A percentile compares a stretch with the other conserved stretches of the same genome.
phyloP scores from a whole-genome alignment of 106 monocot species.

The Acorus gramineus region DNA sequence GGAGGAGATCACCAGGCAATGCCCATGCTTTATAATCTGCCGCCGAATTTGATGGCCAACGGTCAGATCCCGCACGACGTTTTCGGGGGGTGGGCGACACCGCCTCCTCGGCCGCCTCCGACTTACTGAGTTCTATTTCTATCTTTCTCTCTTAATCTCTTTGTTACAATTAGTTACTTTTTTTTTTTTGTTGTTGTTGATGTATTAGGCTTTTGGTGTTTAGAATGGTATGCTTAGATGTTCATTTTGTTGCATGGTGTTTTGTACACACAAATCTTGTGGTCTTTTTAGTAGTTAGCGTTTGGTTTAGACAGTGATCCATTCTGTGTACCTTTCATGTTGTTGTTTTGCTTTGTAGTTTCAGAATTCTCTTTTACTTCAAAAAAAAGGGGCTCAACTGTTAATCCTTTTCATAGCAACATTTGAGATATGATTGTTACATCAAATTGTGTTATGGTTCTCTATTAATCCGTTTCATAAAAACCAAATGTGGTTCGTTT shows the following conservation, averaged over 20 bases:
- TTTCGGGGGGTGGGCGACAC: conserved; percentile 6
- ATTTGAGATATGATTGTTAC: no score
- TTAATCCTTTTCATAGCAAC: no score
- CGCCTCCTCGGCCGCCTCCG: conserved; percentile 1
- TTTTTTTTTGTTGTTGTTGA: background rate
- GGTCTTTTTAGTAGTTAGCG: no score
- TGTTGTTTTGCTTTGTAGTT: no score
- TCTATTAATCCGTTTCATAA: no score
- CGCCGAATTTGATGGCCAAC: conserved; percentile 7
- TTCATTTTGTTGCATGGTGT: conserved; percentile 2
- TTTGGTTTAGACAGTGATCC: no score
- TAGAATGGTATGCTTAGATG: background rate
- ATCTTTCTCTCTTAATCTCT: background rate
- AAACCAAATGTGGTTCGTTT: no score
- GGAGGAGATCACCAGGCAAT: background rate
- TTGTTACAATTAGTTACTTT: background rate
- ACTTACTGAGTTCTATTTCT: background rate
- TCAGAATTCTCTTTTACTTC: no score
- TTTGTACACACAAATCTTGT: background rate
- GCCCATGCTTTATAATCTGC: conserved; percentile 1
- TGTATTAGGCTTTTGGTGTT: background rate
- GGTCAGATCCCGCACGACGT: conserved; percentile 13
- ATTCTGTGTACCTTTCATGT: no score
- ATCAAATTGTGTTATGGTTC: no score
- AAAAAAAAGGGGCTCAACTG: no score